A percentile compares a stretch with the other conserved stretches of the same genome.
phyloP scores from a whole-genome alignment of 345 rosid species.

The Conringia planisiliqua region DNA sequence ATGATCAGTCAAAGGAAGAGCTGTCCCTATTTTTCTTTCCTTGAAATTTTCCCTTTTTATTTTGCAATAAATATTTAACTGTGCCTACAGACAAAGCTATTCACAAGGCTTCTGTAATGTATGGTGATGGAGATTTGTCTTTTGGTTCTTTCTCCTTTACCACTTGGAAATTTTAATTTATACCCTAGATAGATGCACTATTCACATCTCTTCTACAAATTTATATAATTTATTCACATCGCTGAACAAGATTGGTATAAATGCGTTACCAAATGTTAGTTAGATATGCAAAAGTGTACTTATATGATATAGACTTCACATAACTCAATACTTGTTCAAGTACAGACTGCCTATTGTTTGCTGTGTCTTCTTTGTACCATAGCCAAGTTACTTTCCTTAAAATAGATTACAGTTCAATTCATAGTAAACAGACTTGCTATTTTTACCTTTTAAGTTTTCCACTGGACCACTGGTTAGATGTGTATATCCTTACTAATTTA shows the following conservation, averaged over 20 bases:
- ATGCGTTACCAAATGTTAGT: neutral
- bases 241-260: neutral
- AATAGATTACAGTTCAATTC: neutral
- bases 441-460: neutral
- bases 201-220: neutral
- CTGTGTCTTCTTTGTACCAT: neutral
- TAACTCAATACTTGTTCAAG: neutral
- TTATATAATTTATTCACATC: too few relatives aligned
- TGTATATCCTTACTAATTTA: neutral
- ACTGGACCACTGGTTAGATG: conserved; percentile 19
- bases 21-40: neutral
- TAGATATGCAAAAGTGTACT: conserved; percentile 1
- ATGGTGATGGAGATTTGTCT: neutral
- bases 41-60: neutral
- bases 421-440: neutral
- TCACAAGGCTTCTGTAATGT: neutral
- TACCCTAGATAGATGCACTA: neutral
- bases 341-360: neutral
- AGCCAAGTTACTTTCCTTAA: neutral
- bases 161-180: neutral
- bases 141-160: neutral
- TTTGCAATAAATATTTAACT: neutral
- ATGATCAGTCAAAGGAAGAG: conserved; percentile 4
- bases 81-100: neutral
- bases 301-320: conserved; percentile 2